These are phyloP conservation scores for Funneliformis mosseae DNA, from an alignment of 192 early-diverging fungal genomes.

Conservation along the genomic window DNA sequence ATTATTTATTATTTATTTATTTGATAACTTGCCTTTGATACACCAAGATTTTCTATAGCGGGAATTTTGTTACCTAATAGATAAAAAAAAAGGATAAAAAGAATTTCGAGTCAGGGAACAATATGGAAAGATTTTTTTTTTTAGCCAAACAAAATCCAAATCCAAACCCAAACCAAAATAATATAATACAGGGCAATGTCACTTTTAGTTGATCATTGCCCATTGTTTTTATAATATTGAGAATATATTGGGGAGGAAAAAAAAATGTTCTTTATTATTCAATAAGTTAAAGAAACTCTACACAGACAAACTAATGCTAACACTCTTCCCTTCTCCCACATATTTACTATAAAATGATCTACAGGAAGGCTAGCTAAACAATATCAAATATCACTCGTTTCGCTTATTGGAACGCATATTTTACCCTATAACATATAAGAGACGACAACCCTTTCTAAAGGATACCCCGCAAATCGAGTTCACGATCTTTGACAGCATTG, in stretches of 20 bases:
- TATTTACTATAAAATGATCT: background rate
- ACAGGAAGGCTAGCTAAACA: too few species aligned
- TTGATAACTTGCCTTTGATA: slow-evolving; percentile 71
- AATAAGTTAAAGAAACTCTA: background rate
- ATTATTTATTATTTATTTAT: background rate
- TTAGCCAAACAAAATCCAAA: background rate
- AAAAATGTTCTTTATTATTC: background rate
- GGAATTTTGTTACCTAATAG: slow-evolving; percentile 80
- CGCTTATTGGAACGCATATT: background rate
- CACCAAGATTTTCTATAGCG: slow-evolving; percentile 92
- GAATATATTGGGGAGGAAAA: background rate
- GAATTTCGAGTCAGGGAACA: slow-evolving; percentile 37
- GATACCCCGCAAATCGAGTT: slow-evolving; percentile 87
- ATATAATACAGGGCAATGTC: background rate
- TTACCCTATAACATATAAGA: background rate
- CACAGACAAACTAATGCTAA: background rate
- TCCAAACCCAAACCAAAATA: background rate
- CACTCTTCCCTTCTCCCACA: background rate
- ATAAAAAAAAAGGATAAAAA: slow-evolving; percentile 26
- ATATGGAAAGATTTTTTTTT: background rate
- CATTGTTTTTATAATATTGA: background rate
- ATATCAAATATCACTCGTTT: background rate
- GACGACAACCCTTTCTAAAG: slow-evolving; percentile 14
- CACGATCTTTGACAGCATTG: slow-evolving; percentile 88
- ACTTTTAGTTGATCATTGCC: slow-evolving; percentile 18